These are phyloP conservation scores for Hyaloraphidium curvatum DNA, from an alignment of 192 early-diverging fungal species.

Conservation along the genomic window DNA sequence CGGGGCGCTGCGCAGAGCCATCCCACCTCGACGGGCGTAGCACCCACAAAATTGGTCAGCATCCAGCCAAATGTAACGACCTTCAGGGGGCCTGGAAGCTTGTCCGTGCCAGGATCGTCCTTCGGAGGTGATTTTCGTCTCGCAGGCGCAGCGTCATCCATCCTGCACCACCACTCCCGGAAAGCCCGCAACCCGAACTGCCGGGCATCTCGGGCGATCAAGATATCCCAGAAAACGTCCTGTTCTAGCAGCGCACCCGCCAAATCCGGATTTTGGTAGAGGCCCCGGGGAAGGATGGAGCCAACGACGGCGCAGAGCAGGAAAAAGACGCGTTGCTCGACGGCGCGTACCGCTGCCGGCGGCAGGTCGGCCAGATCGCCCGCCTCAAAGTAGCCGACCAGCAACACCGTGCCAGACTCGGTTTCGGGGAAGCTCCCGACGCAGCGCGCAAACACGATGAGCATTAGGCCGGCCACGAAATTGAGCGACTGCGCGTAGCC, in stretches of 20 bases:
- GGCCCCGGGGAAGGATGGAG: neutral
- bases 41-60: neutral
- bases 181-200: too few relatives aligned
- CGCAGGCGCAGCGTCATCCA: neutral
- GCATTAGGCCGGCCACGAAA: neutral
- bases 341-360: neutral
- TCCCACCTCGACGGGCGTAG: neutral
- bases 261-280: neutral
- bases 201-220: neutral
- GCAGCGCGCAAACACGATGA: neutral
- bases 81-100: neutral
- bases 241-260: neutral
- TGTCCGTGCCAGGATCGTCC: neutral
- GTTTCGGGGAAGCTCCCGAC: neutral
- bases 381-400: too few relatives aligned
- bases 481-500: neutral
- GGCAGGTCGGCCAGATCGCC: neutral
- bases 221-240: neutral
- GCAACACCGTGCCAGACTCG: too few relatives aligned
- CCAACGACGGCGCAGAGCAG: neutral
- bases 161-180: neutral
- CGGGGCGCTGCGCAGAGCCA: neutral
- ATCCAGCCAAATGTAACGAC: constrained; percentile 1
- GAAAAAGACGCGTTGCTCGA: neutral
- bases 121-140: neutral